Base-by-base conservation (phyloP, 2,329 filamentous ascomycete species). In the Pyricularia sp. region DNA sequence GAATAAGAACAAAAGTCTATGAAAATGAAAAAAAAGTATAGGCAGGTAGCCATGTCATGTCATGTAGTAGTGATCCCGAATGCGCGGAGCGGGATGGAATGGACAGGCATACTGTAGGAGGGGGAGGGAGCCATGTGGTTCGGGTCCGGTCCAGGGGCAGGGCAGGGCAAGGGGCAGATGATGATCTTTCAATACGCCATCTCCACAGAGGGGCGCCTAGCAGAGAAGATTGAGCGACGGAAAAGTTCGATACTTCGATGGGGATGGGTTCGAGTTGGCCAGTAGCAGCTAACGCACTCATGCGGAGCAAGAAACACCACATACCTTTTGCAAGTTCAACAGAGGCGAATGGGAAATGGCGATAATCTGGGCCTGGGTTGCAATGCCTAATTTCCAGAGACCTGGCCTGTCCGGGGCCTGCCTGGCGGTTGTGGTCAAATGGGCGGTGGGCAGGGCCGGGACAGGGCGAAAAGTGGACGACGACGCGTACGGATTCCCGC, bases 361-460 rank as follows among this genome's bases (percentile, higher is more conserved):
- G 30, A 57, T 57, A 57, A 57, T 57, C 24, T 60, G 62, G 62
- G 49, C 49, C 62, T 26, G 13, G 60, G 64, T 65, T 65, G 64
- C 64, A 65, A 31, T 44, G 44, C 62, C 60, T 62, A 65, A 65
- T 65, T 65, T 65, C 64, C 64, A 40, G 64, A 59, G 30, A 44
- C 62, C 33, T 33, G 62, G 30, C 62, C 30, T 35, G 61, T 35
- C 53, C 53, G 53, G 53, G 53, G 53, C 53, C 24, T 57, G 53
- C 53, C 53, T 28, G n/a, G 53, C n/a, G 22, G 53, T 24, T 13
- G 22, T 22, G 33, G 60, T n/a, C 31, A 44, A 62, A 62, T 33
- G 28, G 31, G 35, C 24, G 53, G 53, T 24, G 22, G n/a, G 19
- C 31, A 62, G 33, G 60, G 33, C 33, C 22, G 53, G 53, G 53